Evolutionary conservation across 2,329 filamentous ascomycete genomes (phyloP).

Genomic region (Calonectria naviculata): DNA sequence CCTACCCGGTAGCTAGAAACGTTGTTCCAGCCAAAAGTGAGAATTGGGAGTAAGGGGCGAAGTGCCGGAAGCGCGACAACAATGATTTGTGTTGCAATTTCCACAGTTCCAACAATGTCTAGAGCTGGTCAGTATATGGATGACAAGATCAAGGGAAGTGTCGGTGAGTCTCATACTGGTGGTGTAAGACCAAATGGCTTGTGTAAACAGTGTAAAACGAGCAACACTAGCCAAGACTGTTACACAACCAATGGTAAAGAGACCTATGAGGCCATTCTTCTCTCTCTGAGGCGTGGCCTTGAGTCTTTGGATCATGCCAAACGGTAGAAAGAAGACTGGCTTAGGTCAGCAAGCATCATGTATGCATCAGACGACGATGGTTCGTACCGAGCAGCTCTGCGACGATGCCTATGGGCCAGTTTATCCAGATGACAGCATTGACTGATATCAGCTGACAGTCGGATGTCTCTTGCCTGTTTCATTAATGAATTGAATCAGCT

Average conservation of each 20-base stretch:
- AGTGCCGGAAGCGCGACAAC: neutral
- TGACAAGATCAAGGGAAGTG: neutral
- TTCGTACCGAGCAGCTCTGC: neutral
- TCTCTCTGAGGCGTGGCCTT: neutral
- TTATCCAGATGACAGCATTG: neutral
- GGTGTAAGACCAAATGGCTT: neutral
- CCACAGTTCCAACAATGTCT: neutral
- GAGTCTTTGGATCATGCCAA: neutral
- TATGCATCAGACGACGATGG: neutral
- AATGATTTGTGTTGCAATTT: conserved; percentile 10
- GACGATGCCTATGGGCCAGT: neutral
- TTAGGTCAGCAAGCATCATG: neutral
- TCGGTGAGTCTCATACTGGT: neutral
- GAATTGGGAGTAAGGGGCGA: neutral
- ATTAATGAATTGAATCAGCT: neutral
- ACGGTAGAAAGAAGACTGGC: neutral
- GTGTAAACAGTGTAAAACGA: neutral
- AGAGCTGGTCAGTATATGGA: neutral
- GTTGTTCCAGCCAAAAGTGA: neutral
- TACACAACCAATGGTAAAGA: neutral
- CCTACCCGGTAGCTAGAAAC: neutral
- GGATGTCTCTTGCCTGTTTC: neutral
- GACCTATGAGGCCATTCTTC: neutral
- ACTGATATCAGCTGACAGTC: neutral
- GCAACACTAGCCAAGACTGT: neutral